Evolutionary conservation across 108 stramenopile genomes (phyloP), one percentile per base, ranked within the genome.

Genomic region (Tribonema minus): DNA sequence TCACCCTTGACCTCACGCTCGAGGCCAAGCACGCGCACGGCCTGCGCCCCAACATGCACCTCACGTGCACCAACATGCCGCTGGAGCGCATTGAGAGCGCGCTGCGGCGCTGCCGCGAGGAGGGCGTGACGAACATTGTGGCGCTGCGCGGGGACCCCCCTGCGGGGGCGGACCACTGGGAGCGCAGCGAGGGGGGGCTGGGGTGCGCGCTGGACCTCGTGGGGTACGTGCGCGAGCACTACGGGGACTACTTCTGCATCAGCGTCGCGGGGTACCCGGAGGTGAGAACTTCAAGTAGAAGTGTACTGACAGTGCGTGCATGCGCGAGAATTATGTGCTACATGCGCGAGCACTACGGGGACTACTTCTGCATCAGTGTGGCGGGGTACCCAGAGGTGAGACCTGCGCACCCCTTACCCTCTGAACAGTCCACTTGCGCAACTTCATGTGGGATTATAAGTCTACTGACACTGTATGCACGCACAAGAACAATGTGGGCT

Each of bases 41-140:
- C 32, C 92, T 95, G 61, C 91, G 94, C 23, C 87, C 96, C 64
- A 99, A 99, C 85, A 93, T 99, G 94, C 98, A 99, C 83, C 81
- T 99, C 76, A 99, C 98, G 2, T 98, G 99, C 90, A 99, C 99
- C 72, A 99, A 99, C 88, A 95, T 99, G 93, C 91, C 93, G 65
- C 87, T 88, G 27, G 90, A 90, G 80, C 90, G 90, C 4, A 87
- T 99, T 4, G 87, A 90, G 76, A 76, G 90, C 68, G 96, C 98
- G 23, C 89, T 99, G 30, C 75, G 84, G 64, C 37, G 25, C 41
- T 80, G 78, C 69, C 27, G 60, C 58, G 89, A 91, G 59, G 90
- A 89, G 26, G 97, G 96, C 20, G 94, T 99, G 70, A 85, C 91
- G 4, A 99, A 99, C 88, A 98, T 99, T 82, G 93, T 98, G 6